Percentiles rank a stretch among this genome's conserved stretches.
Evolutionary conservation across 495 filamentous ascomycete species (phyloP).

Genomic region (Penicillium turbatum): DNA sequence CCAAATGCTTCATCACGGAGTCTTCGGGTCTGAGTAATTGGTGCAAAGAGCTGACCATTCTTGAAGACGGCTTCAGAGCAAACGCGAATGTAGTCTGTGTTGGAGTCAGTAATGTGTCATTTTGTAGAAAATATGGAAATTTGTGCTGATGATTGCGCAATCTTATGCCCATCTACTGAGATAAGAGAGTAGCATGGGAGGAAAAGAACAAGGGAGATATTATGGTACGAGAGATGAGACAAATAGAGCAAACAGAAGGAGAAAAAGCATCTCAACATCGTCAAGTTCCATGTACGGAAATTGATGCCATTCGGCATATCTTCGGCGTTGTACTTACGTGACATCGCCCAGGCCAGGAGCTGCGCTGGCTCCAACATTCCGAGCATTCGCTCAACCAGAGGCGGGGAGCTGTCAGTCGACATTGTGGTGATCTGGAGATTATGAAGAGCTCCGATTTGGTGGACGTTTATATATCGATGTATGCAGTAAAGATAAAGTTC

Average conservation of each 20-base stretch:
- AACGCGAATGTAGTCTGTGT: slow-evolving; percentile 33
- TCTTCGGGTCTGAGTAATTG: slow-evolving; percentile 26
- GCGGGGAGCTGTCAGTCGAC: slow-evolving; percentile 17
- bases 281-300: not conserved
- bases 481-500: not conserved
- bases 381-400: slow-evolving; percentile 18
- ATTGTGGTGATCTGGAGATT: not conserved
- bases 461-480: no score
- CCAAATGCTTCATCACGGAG: slow-evolving; percentile 44
- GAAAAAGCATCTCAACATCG: not conserved
- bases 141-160: not conserved
- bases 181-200: not conserved
- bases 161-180: not conserved
- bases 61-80: slow-evolving; percentile 33
- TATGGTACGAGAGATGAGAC: not conserved
- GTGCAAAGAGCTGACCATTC: slow-evolving; percentile 37
- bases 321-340: slow-evolving; percentile 25
- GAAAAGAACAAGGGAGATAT: not conserved
- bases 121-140: not conserved
- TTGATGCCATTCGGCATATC: not conserved
- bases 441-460: not conserved
- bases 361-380: slow-evolving; percentile 29
- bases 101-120: not conserved
- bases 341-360: slow-evolving; percentile 30
- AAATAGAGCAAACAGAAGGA: not conserved